Base-by-base conservation (phyloP, 805 yeast genomes). In the Blastobotrys robertii region DNA sequence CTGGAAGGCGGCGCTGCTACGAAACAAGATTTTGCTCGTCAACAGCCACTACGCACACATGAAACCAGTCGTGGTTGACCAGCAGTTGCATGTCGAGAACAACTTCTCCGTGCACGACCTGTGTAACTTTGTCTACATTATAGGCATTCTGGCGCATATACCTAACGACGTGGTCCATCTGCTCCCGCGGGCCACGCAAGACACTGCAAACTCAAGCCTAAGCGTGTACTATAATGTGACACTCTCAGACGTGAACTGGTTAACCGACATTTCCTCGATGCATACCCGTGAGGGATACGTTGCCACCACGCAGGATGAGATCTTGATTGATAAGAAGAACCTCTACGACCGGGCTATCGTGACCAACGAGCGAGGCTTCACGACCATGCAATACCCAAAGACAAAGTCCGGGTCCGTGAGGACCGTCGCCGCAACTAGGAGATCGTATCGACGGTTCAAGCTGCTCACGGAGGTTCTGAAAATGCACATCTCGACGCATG, bases 281-380 rank as follows among this genome's bases (percentile, higher is more conserved):
- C 51, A 51, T 19, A 39, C 34, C 9, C 34, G 53, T 2, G 47
- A 55, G 11, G 72, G 74, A 1, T 79, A 63, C 50, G 64, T 80
- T 33, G 87, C 80, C 2, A 66, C 76, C 5, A 79, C 90, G 1
- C 72, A 80, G 15, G 94, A 83, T 54, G 79, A 74, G 36, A 73
- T 83, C 16, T 60, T 82, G 29, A 63, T 78, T 52, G 75, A 70
- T 46, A 80, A 78, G 49, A 54, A 54, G 11, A 62, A 66, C 8
- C 50, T 77, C 3, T 80, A 72, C 54, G 85, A 81, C 52, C 53
- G 63, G 33, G 55, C 68, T 1, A 54, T 72, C 8, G 22, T 36
- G 14, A 34, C 44, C 8, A 14, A 30, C 6, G 40, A 40, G 22
- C 36, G 37, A 6, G 25, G 25, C 6, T 30, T 4, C 28, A 28